A percentile compares a stretch with the other conserved stretches of the same genome.
Evolutionary conservation across 2,329 filamentous ascomycete species (phyloP).

Genomic region (Aspergillus alliaceus): DNA sequence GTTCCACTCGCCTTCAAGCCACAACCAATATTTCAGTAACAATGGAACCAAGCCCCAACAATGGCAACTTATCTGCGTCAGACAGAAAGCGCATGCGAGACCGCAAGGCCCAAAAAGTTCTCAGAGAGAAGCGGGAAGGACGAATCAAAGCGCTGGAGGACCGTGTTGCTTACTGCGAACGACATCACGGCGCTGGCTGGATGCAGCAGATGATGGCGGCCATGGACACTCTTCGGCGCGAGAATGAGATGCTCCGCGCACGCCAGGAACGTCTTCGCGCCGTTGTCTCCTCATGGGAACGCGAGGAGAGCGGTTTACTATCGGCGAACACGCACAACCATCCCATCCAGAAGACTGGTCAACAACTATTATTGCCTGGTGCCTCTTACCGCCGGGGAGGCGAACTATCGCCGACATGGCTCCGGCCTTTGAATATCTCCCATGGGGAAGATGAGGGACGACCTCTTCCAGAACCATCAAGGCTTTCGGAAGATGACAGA

Average conservation of each 20-base stretch:
- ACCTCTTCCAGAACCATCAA: not conserved
- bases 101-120: not conserved
- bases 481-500: not conserved
- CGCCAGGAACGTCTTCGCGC: not conserved
- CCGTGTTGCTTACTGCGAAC: not conserved
- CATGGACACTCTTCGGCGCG: not conserved
- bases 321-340: not conserved
- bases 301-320: not conserved
- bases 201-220: not conserved
- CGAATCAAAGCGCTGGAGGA: not conserved
- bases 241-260: not conserved
- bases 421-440: not conserved
- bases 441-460: not conserved
- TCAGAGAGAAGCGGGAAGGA: not conserved
- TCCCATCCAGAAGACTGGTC: no score
- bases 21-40: not conserved
- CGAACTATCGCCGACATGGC: not conserved
- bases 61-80: not conserved
- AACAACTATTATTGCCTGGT: not conserved
- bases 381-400: not conserved
- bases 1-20: not conserved
- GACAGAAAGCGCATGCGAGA: slow-evolving; percentile 2
- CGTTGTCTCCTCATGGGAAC: not conserved
- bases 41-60: not conserved
- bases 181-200: not conserved